These are phyloP conservation scores for Talaromyces islandicus DNA, from an alignment of 2,329 filamentous ascomycete genomes.

Conservation along the genomic window DNA sequence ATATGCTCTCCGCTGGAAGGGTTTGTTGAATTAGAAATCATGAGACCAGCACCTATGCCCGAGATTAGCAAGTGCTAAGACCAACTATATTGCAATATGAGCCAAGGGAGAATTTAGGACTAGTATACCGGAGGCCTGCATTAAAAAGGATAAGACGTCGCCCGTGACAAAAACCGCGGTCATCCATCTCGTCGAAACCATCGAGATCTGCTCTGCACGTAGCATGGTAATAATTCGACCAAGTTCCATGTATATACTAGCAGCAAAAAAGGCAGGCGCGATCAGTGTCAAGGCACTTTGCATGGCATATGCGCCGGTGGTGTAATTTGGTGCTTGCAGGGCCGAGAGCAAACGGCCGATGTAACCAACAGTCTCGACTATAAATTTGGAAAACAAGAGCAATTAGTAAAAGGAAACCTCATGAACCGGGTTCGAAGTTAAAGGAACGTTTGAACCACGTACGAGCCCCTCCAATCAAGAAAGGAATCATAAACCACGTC, in stretches of 20 bases:
- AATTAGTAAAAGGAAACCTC: too few relatives aligned
- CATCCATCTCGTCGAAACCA: conserved; percentile 22
- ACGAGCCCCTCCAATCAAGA: conserved; percentile 34
- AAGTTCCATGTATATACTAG: conserved; percentile 28
- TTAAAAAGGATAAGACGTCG: conserved; percentile 27
- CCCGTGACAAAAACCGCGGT: conserved; percentile 29
- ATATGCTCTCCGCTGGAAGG: conserved; percentile 17
- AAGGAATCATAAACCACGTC: conserved; percentile 44
- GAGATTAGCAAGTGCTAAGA: too few relatives aligned
- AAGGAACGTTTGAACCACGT: conserved; percentile 12
- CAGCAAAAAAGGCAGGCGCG: conserved; percentile 32
- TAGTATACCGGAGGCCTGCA: conserved; percentile 24
- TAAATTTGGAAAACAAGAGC: too few relatives aligned
- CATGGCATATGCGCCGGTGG: not conserved
- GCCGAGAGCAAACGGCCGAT: not conserved
- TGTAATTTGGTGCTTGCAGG: not conserved
- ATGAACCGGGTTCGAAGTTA: too few relatives aligned
- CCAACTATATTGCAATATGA: too few relatives aligned
- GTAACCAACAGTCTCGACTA: conserved; percentile 1
- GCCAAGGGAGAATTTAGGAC: too few relatives aligned
- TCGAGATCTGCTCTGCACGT: conserved; percentile 20
- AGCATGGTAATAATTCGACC: conserved; percentile 26
- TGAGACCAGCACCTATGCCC: conserved; percentile 5
- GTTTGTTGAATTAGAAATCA: not conserved
- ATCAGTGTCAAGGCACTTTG: conserved; percentile 19